These are phyloP conservation scores for Coprinellus micaceus DNA, from an alignment of 768 basidiomycete genomes.

Conservation along the genomic window DNA sequence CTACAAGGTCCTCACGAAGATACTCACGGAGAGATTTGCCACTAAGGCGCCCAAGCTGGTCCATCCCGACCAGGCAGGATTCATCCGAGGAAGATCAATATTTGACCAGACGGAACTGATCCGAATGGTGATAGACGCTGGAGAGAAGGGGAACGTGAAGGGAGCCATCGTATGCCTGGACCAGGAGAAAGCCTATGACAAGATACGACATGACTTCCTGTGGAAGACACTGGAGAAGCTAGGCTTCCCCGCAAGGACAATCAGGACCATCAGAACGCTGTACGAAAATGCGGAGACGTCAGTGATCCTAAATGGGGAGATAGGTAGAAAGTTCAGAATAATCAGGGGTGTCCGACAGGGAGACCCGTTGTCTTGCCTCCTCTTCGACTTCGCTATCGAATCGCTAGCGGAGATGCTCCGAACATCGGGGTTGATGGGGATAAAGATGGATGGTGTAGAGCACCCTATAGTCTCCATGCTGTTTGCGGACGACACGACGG, in stretches of 20 bases:
- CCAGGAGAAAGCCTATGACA: conserved; percentile 38
- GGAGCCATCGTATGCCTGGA: conserved; percentile 24
- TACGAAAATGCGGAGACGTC: conserved; percentile 13
- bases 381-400: conserved; percentile 34
- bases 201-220: conserved; percentile 31
- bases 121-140: conserved; percentile 20
- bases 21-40: conserved; percentile 19
- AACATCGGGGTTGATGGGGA: neutral
- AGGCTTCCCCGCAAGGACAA: conserved; percentile 17
- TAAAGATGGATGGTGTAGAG: conserved; percentile 21
- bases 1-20: conserved; percentile 22
- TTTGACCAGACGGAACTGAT: conserved; percentile 28
- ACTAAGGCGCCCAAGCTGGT: conserved; percentile 17
- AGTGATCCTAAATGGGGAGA: conserved; percentile 28
- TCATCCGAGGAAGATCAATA: conserved; percentile 27
- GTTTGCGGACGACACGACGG: conserved; percentile 41
- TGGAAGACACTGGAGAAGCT: conserved; percentile 21
- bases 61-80: conserved; percentile 34
- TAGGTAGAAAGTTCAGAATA: conserved; percentile 19
- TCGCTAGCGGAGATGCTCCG: conserved; percentile 27
- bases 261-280: neutral
- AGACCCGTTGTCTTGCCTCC: conserved; percentile 33
- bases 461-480: conserved; percentile 16
- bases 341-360: conserved; percentile 33
- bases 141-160: conserved; percentile 21